Base-by-base conservation (phyloP, 2,329 filamentous ascomycete species). In the Phialophora macrospora region DNA sequence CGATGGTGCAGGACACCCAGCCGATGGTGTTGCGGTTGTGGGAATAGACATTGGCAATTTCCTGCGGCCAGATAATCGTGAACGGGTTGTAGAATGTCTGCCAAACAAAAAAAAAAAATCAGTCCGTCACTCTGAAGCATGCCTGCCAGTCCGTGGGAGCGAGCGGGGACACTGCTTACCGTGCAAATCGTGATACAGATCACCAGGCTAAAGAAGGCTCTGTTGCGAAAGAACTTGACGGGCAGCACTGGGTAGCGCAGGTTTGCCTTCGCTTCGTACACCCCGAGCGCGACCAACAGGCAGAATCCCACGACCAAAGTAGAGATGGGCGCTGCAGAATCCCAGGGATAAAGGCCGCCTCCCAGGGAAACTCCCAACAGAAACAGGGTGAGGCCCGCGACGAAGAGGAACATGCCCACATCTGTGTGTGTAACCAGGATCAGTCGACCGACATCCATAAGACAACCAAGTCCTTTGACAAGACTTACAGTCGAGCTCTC, bases 61-160 rank as follows among this genome's bases (percentile, higher is more conserved):
- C 17, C 44, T n/a, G 17, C 44, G 62, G 62, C 62, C 62, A 64
- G 34, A 64, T 58, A 32, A 64, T 64, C 20, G 41, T 59, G 22
- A 60, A 32, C 4, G 55, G 55, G 48, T 60, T 32, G 32, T 26
- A 64, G 9, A 55, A 32, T 22, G 30, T 32, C 30, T 32, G 30
- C 8, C 28, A 30, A 9, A 8, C 2, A 30, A 30, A 30, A 30
- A 1, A 30, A 30, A 30, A 30, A 7, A 30, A 8, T 32, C 9
- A 32, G 30, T 32, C 8, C 30, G 6, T 32, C 30, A 32, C 9
- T 32, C 30, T 11, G 9, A 7, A 30, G 28, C 5, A n/a, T n/a
- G n/a, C n/a, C n/a, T n/a, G n/a, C n/a, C n/a, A n/a, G n/a, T n/a
- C n/a, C n/a, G n/a, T n/a, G n/a, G n/a, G n/a, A n/a, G n/a, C n/a